Evolutionary conservation across 805 yeast species (phyloP), one percentile per base, ranked within the genome.

Genomic region (Priceomyces carsonii): DNA sequence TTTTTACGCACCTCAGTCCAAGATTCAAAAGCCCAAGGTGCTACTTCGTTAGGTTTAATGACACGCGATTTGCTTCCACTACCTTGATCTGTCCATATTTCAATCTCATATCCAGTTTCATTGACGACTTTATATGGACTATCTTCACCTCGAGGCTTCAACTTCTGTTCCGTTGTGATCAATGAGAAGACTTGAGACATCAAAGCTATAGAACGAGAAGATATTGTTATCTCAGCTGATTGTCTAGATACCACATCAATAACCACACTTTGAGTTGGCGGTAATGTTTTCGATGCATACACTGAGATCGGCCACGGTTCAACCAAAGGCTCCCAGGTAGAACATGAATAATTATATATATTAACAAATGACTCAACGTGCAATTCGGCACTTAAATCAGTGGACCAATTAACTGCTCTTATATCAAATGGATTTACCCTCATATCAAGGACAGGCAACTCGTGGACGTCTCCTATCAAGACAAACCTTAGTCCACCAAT

Each of bases 21-120:
- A 53, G 91, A 96, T 50, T 90, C 95, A 65, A 95, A 95, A 26
- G 89, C 80, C 97, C 98, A 93, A 1, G 86, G 83, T 4, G 77
- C 55, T 3, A 60, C 57, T 4, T 75, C 77, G 1, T 75, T 75
- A 33, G 79, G 69, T 25, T 64, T 57, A 10, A 85, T 52, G 0
- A 48, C 24, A 0, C 71, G 66, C 36, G 57, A 45, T 8, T 29
- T 33, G n/a, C 22, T 33, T 1, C 32, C 36, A 16, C 35, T 44
- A 1, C 42, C 39, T 7, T 61, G 69, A 32, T 84, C 86, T n/a
- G 80, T 73, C 96, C 96, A 90, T 0, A 93, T 76, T 32, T 80
- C 77, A n/a, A 91, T 39, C 37, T 81, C 81, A 42, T 74, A 74
- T 0, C 97, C 99, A 0, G 98, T 89, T 51, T 89, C 87, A 54